Evolutionary conservation across 805 yeast species (phyloP).

Genomic region (Saccharomycopsis microspora): DNA sequence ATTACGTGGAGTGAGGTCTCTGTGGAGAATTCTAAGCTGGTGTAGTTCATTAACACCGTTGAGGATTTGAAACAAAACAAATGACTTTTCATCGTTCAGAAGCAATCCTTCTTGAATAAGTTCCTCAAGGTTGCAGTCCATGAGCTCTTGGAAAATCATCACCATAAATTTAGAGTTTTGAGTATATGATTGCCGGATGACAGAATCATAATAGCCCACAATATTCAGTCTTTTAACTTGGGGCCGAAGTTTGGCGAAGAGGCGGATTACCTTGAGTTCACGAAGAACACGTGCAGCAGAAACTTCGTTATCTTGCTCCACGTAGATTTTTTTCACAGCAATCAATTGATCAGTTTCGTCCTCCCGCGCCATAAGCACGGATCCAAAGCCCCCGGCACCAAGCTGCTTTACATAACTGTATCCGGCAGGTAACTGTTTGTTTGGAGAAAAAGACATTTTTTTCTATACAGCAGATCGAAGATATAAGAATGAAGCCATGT

Average conservation of each 20-base stretch:
- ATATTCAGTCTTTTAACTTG: neutral
- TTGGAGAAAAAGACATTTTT: neutral
- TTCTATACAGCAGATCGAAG: neutral
- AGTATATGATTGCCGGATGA: neutral
- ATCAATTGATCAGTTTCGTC: neutral
- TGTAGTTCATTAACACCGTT: slow-evolving; percentile 4
- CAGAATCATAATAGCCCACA: neutral
- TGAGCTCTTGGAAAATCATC: slow-evolving; percentile 4
- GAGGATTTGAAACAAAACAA: neutral
- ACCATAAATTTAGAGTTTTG: neutral
- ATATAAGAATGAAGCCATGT: neutral
- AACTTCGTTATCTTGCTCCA: neutral
- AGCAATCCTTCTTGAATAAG: neutral
- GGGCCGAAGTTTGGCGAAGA: neutral
- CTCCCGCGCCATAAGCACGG: neutral
- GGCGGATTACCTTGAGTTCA: neutral
- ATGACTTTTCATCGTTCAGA: neutral
- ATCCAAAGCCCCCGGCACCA: neutral
- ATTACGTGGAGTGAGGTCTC: slow-evolving; percentile 82
- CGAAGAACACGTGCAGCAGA: neutral
- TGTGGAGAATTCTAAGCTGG: slow-evolving; percentile 35
- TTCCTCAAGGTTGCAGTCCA: slow-evolving; percentile 2
- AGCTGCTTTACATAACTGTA: neutral
- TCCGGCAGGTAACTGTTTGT: neutral
- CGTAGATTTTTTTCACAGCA: neutral